Percentiles rank a stretch among this genome's conserved stretches.
Conservation (phyloP, 352 stramenopile species). For the Pythium insidiosum region DNA sequence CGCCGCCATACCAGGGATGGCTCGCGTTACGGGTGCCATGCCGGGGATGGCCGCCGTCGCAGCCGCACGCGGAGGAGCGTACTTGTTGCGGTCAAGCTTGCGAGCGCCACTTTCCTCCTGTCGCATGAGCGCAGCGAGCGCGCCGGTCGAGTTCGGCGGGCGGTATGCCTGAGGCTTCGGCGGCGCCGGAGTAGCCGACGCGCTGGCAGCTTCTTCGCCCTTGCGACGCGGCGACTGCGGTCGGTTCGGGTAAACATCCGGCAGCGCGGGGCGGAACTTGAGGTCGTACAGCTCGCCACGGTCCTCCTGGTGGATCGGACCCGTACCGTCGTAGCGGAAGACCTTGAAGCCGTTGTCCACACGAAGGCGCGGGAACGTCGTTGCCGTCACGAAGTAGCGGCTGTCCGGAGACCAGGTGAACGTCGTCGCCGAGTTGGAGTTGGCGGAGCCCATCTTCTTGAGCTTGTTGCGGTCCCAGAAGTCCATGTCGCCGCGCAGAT, state of each 20-base stretch:
- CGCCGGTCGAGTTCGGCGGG: slow-evolving; percentile 81
- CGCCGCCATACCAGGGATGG: slow-evolving; percentile 63
- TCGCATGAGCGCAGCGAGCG: slow-evolving; percentile 92
- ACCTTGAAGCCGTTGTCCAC: slow-evolving; percentile 97
- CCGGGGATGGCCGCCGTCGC: slow-evolving; percentile 27
- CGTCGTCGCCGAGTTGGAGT: slow-evolving; percentile 70
- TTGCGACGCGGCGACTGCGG: slow-evolving; percentile 80
- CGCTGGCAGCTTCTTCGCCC: slow-evolving; percentile 20
- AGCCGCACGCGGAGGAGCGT: slow-evolving; percentile 35
- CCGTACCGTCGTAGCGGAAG: slow-evolving; percentile 94
- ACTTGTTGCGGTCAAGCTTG: slow-evolving; percentile 85
- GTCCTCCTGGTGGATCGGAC: slow-evolving; percentile 80
- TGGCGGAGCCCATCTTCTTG: slow-evolving; percentile 89
- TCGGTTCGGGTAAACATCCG: slow-evolving; percentile 84
- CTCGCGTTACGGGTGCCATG: slow-evolving; percentile 29
- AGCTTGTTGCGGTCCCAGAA: slow-evolving; percentile 95
- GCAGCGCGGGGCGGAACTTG: slow-evolving; percentile 70
- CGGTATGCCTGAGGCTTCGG: slow-evolving; percentile 79
- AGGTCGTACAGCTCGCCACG: slow-evolving; percentile 83
- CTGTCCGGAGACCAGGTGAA: slow-evolving; percentile 93
- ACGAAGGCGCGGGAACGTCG: slow-evolving; percentile 96
- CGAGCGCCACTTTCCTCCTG: slow-evolving; percentile 69
- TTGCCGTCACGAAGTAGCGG: slow-evolving; percentile 93
- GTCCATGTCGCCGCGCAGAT: slow-evolving; percentile 95
- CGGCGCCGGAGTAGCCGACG: slow-evolving; percentile 30